phyloP scores from a whole-genome alignment of 768 basidiomycete species.

The Leccinum longicurvipes region DNA sequence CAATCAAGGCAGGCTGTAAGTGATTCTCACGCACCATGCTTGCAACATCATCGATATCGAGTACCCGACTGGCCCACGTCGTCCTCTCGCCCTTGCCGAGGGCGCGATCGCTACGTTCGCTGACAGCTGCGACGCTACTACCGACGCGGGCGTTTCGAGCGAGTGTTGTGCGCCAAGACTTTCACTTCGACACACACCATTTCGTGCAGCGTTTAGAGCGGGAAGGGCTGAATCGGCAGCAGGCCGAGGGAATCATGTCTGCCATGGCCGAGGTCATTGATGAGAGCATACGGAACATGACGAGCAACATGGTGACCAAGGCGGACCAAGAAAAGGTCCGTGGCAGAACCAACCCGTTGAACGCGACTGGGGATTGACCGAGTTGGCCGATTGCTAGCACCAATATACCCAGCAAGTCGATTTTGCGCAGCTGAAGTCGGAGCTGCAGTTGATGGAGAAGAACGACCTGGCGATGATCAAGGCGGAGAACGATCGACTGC shows the following conservation, averaged over 20 bases:
- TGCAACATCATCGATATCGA: background rate
- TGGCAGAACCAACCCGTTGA: background rate
- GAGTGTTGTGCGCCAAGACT: conserved; percentile 37
- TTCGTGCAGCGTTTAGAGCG: conserved; percentile 89
- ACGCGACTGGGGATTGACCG: conserved; percentile 3
- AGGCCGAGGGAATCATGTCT: conserved; percentile 96
- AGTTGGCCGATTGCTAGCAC: conserved; percentile 44
- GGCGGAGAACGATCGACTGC: conserved; percentile 92
- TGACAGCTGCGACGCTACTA: background rate
- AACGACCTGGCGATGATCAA: conserved; percentile 95
- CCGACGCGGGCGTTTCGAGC: conserved; percentile 28
- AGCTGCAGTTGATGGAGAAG: conserved; percentile 94
- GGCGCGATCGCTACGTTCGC: conserved; percentile 6
- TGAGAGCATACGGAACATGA: conserved; percentile 95
- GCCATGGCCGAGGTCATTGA: conserved; percentile 97
- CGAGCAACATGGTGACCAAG: conserved; percentile 92
- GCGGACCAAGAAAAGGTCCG: conserved; percentile 93
- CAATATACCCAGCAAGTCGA: conserved; percentile 96
- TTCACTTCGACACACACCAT: conserved; percentile 94
- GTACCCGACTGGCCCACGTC: conserved; percentile 6
- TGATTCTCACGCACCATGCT: conserved; percentile 26
- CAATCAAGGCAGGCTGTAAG: no score
- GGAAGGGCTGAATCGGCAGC: conserved; percentile 84
- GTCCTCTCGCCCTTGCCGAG: background rate
- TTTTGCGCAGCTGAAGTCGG: conserved; percentile 94